A percentile compares a stretch with the other conserved stretches of the same genome.
phyloP scores from a whole-genome alignment of 768 basidiomycete genomes.

The Trametes cubensis region DNA sequence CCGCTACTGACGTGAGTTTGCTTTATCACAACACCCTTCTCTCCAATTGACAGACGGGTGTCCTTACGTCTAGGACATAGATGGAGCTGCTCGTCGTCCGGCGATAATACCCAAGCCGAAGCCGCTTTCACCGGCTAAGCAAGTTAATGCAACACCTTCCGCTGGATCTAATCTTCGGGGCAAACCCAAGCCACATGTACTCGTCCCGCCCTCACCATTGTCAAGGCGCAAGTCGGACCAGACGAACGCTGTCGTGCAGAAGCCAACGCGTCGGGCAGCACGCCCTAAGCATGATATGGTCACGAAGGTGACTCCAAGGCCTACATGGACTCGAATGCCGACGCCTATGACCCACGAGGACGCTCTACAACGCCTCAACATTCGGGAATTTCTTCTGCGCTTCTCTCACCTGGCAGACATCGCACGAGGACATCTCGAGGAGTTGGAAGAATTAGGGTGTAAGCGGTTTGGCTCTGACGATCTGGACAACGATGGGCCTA shows the following conservation, averaged over 20 bases:
- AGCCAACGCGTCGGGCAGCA: slow-evolving; percentile 20
- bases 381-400: slow-evolving; percentile 74
- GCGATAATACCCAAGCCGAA: no score
- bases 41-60: no score
- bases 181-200: slow-evolving; percentile 12
- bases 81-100: no score
- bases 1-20: not conserved
- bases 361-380: slow-evolving; percentile 63
- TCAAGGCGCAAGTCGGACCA: not conserved
- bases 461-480: slow-evolving; percentile 32
- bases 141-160: no score
- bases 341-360: slow-evolving; percentile 45
- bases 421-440: slow-evolving; percentile 55
- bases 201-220: slow-evolving; percentile 6
- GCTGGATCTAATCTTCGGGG: not conserved
- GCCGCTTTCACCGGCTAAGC: no score
- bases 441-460: slow-evolving; percentile 55
- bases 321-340: slow-evolving; percentile 56
- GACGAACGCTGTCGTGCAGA: not conserved
- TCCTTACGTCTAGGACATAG: no score
- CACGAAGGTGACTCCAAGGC: slow-evolving; percentile 42
- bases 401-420: slow-evolving; percentile 58
- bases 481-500: slow-evolving; percentile 37
- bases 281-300: slow-evolving; percentile 26
- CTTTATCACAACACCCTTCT: no score